These are phyloP conservation scores for Suhomyces bolitotheri DNA, from an alignment of 1,139 yeast species.

Conservation along the genomic window DNA sequence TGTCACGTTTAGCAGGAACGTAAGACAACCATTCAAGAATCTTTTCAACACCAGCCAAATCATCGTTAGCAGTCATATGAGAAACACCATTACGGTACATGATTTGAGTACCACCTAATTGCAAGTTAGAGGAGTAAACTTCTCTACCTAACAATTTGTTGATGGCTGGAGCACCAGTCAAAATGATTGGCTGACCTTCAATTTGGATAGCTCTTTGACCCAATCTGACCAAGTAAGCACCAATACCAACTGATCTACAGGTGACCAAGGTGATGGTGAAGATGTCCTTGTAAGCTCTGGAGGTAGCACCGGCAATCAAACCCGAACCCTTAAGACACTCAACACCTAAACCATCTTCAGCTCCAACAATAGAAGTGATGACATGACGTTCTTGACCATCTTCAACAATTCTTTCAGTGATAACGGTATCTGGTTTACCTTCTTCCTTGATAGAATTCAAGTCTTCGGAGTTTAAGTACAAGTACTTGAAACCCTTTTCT, in stretches of 20 bases:
- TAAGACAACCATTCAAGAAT: constrained; percentile 96
- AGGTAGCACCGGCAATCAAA: constrained; percentile 96
- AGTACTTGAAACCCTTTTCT: constrained; percentile 84
- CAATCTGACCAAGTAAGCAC: constrained; percentile 95
- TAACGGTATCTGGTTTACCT: constrained; percentile 61
- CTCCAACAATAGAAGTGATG: constrained; percentile 85
- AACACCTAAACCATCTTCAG: constrained; percentile 96
- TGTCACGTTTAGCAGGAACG: constrained; percentile 85
- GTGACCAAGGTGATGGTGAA: constrained; percentile 96
- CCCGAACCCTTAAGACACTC: constrained; percentile 98
- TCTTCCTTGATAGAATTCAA: constrained; percentile 57
- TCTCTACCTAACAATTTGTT: constrained; percentile 95
- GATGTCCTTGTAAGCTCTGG: constrained; percentile 95
- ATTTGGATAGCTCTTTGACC: constrained; percentile 99
- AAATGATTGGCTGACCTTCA: constrained; percentile 96
- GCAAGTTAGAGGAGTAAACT: constrained; percentile 94
- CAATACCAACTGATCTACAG: constrained; percentile 98
- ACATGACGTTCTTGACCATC: constrained; percentile 79
- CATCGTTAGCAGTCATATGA: constrained; percentile 93
- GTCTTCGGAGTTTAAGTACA: constrained; percentile 76
- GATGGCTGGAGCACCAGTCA: constrained; percentile 99
- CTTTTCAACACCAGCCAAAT: constrained; percentile 93
- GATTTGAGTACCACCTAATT: constrained; percentile 98
- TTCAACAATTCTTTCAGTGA: constrained; percentile 80
- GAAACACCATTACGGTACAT: constrained; percentile 98